These are phyloP conservation scores for Cadophora sp. DNA, from an alignment of 2,329 filamentous ascomycete species.

Conservation along the genomic window DNA sequence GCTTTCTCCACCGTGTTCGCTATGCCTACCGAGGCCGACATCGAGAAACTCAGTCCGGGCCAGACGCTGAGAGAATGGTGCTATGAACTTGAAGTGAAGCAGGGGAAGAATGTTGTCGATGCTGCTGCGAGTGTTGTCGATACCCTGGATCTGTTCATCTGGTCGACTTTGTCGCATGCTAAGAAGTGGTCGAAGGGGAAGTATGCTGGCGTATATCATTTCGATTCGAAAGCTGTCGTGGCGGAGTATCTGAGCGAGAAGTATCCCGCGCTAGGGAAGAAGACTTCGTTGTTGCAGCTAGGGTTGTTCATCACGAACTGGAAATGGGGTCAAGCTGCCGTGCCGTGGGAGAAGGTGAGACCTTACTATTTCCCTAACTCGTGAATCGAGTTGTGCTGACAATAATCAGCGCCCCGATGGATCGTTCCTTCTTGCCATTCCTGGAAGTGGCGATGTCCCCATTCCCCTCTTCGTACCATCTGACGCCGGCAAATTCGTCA, in stretches of 20 bases:
- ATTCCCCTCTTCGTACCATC: conserved; percentile 40
- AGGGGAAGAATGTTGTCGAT: conserved; percentile 62
- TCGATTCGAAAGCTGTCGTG: conserved; percentile 47
- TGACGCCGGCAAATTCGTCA: conserved; percentile 44
- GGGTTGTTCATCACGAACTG: conserved; percentile 47
- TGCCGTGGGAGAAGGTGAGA: conserved; percentile 32
- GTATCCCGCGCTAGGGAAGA: conserved; percentile 40
- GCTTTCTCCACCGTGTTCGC: conserved; percentile 41
- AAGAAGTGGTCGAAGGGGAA: conserved; percentile 48
- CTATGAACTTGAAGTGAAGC: conserved; percentile 56
- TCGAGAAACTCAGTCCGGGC: conserved; percentile 43
- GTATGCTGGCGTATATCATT: conserved; percentile 48
- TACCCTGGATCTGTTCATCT: conserved; percentile 41
- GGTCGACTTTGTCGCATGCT: conserved; percentile 47
- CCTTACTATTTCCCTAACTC: too few species aligned
- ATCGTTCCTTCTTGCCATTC: conserved; percentile 24
- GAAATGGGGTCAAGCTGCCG: conserved; percentile 28
- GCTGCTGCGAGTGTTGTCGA: conserved; percentile 48
- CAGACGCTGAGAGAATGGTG: conserved; percentile 39
- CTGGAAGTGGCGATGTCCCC: conserved; percentile 23
- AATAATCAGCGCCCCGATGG: conserved; percentile 29
- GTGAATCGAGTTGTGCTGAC: too few species aligned
- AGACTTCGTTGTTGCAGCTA: conserved; percentile 46
- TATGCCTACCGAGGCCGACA: neutral
- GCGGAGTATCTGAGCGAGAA: conserved; percentile 40